Percentiles rank a stretch among this genome's conserved stretches.
These are phyloP conservation scores for rapeseed (Brassica napus) DNA, from an alignment of 345 rosid species.

Conservation along the genomic window DNA sequence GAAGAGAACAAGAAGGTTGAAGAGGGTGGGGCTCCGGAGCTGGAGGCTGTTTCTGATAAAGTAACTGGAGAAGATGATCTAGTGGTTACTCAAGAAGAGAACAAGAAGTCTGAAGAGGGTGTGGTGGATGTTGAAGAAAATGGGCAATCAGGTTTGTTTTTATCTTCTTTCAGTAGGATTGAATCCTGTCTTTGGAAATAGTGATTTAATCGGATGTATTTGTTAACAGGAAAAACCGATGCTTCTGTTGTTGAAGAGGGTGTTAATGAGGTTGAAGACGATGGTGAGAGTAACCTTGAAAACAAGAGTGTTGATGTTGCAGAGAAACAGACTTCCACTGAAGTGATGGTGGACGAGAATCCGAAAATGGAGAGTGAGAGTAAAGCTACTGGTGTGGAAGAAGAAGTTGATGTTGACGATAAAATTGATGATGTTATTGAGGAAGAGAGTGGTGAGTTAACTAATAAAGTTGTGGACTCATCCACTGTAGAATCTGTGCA, in stretches of 20 bases:
- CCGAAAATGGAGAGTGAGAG: slow-evolving; percentile 12
- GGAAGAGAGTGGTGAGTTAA: slow-evolving; percentile 34
- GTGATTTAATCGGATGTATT: slow-evolving; percentile 27
- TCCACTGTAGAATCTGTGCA: slow-evolving; percentile 41
- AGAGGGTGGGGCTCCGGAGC: slow-evolving; percentile 15
- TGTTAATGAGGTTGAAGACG: slow-evolving; percentile 17
- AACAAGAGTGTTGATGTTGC: slow-evolving; percentile 36
- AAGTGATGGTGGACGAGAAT: slow-evolving; percentile 18
- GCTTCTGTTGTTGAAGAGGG: slow-evolving; percentile 36
- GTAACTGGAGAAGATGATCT: slow-evolving; percentile 16
- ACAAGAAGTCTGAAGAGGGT: slow-evolving; percentile 29
- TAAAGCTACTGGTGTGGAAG: slow-evolving; percentile 37
- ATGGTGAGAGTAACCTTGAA: slow-evolving; percentile 35
- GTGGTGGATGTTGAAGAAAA: slow-evolving; percentile 6
- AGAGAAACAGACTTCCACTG: slow-evolving; percentile 40
- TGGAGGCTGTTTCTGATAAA: slow-evolving; percentile 33
- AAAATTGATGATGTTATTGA: slow-evolving; percentile 23
- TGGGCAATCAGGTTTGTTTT: slow-evolving; percentile 51
- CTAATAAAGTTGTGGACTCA: slow-evolving; percentile 35
- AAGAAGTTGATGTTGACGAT: slow-evolving; percentile 34
- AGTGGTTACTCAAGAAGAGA: slow-evolving; percentile 31
- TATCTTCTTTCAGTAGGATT: slow-evolving; percentile 11
- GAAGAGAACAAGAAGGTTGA: slow-evolving; percentile 35
- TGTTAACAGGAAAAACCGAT: slow-evolving; percentile 26
- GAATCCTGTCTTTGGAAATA: slow-evolving; percentile 28